Base-by-base conservation (phyloP, 495 filamentous ascomycete genomes). In the Trichoderma erinaceum region DNA sequence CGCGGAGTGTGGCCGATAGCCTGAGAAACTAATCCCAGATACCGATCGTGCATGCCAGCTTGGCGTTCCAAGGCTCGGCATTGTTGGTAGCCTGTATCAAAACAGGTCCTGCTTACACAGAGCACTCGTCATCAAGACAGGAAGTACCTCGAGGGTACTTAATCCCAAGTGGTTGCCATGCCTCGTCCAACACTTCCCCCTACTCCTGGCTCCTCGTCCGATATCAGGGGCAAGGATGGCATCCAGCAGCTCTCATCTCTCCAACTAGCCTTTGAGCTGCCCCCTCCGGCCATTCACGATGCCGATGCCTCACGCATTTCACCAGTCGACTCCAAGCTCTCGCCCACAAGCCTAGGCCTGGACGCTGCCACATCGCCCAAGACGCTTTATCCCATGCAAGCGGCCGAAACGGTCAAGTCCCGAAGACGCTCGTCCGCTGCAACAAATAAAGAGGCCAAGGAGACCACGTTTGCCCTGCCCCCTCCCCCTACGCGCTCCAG, bases 401-500 rank as follows among this genome's bases (percentile, higher is more conserved):
- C 80, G n/a, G 84, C 79, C 71, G 82, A 83, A 73, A 77, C 79
- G 6, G 81, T 87, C 69, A 86, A 87, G 68, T 81, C 82, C 23
- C 82, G 87, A 21, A 81, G 85, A 41, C 83, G 88, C 63, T 78
- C 85, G 2, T 83, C 85, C 3, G 73, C 83, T 5, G 75, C 80
- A 66, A 83, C 80, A 66, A 83, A 86, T 74, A 74, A 79, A 15
- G 63, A 83, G 25, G 80, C 85, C 46, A 83, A 86, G 69, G 84
- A 87, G 11, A 46, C 15, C 41, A 66, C 68, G 72, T 93, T 96
- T 73, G 85, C 89, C 21, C 84, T 99, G 4, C 95, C 95, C 25
- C 95, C 96, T 4, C 95, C 95, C 18, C 95, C 95, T 0, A 96
- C 93, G 15, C 83, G 95, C 64, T 90, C 92, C 38, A 87, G 96